Conservation (phyloP, 2,329 filamentous ascomycete species). For the Neopestalotiopsis sp. region DNA sequence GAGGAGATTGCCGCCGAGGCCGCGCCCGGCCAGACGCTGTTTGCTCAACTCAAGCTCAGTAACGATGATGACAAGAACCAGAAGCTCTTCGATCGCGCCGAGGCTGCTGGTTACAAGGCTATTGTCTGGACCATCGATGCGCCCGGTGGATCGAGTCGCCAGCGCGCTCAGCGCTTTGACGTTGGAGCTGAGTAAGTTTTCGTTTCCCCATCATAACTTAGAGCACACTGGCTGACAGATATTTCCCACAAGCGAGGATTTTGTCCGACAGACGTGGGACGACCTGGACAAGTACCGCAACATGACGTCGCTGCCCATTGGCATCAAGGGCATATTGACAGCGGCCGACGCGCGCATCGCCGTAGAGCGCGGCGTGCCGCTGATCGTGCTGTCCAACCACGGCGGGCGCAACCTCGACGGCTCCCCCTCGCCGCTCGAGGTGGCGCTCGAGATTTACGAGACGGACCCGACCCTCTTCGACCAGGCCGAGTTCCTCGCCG, state of each 20-base stretch:
- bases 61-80: conserved; percentile 21
- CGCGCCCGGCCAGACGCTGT: conserved; percentile 25
- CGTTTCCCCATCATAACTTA: background rate
- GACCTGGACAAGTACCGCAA: conserved; percentile 29
- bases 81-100: conserved; percentile 21
- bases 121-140: conserved; percentile 27
- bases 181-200: conserved; percentile 17
- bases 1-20: conserved; percentile 44
- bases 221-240: no score
- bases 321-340: conserved; percentile 39
- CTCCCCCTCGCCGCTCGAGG: conserved; percentile 34
- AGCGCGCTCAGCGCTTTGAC: conserved; percentile 21
- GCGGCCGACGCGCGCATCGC: conserved; percentile 37
- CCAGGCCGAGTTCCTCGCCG: conserved; percentile 36
- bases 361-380: conserved; percentile 31
- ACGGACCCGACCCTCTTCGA: conserved; percentile 35
- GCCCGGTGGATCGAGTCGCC: conserved; percentile 21
- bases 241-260: background rate
- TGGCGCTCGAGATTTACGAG: conserved; percentile 34
- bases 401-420: conserved; percentile 40
- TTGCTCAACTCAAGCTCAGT: conserved; percentile 36
- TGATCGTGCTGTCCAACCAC: conserved; percentile 41
- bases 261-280: conserved; percentile 29
- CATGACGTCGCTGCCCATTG: conserved; percentile 32
- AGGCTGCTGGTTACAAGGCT: conserved; percentile 24